Percentiles rank a stretch among this genome's conserved stretches.
phyloP scores from a whole-genome alignment of 148 eudicot species.

The Vaccinium vitisidaea region DNA sequence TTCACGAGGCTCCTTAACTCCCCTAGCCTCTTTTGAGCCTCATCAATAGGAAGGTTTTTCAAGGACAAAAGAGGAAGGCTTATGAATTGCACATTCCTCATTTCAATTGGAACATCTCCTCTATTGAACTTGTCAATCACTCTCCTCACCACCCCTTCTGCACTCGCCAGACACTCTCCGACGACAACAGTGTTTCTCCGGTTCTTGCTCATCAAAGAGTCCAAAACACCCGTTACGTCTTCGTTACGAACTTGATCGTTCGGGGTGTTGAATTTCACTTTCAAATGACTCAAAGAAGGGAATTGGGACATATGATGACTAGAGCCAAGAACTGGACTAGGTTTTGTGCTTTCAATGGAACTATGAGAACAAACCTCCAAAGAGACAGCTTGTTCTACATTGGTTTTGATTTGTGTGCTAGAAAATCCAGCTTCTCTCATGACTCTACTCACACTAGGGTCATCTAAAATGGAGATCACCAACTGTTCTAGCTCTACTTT shows the following conservation, averaged over 20 bases:
- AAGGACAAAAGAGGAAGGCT: slow-evolving; percentile 50
- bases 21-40: slow-evolving; percentile 57
- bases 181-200: slow-evolving; percentile 59
- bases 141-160: slow-evolving; percentile 55
- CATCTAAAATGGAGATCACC: slow-evolving; percentile 76
- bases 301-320: slow-evolving; percentile 21
- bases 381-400: slow-evolving; percentile 60
- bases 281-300: slow-evolving; percentile 22
- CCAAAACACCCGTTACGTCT: slow-evolving; percentile 49
- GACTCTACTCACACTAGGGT: slow-evolving; percentile 94
- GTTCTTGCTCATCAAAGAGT: slow-evolving; percentile 46
- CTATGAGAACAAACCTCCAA: slow-evolving; percentile 38
- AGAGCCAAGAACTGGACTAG: slow-evolving; percentile 12
- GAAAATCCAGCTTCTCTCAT: slow-evolving; percentile 94
- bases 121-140: slow-evolving; percentile 57
- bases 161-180: slow-evolving; percentile 47
- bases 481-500: slow-evolving; percentile 86
- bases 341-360: slow-evolving; percentile 24
- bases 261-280: slow-evolving; percentile 20
- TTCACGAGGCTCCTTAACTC: slow-evolving; percentile 59
- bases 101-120: slow-evolving; percentile 55
- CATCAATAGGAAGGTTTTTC: slow-evolving; percentile 54
- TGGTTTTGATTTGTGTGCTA: slow-evolving; percentile 70
- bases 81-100: slow-evolving; percentile 61
- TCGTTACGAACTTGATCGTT: slow-evolving; percentile 27